phyloP scores from a whole-genome alignment of 805 yeast genomes.

The Saccharomycopsis fibuligera region DNA sequence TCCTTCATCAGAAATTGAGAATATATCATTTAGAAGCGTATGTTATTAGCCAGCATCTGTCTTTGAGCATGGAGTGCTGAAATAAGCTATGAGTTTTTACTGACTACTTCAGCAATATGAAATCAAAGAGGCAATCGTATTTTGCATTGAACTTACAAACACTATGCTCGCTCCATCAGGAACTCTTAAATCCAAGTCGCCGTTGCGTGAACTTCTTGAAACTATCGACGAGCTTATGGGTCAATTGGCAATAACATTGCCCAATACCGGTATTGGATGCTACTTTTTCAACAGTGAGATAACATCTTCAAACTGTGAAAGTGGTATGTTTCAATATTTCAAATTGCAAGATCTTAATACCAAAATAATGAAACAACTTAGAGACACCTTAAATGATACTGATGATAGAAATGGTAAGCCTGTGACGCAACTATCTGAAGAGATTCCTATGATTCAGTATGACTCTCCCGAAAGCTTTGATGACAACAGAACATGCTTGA shows the following conservation, averaged over 20 bases:
- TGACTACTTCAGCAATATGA: constrained; percentile 37
- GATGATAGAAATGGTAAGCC: constrained; percentile 20
- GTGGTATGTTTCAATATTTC: constrained; percentile 45
- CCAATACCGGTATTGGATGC: constrained; percentile 71
- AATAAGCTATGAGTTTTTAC: too few relatives aligned
- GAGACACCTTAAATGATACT: constrained; percentile 44
- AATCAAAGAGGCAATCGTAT: constrained; percentile 56
- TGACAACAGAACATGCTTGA: constrained; percentile 29
- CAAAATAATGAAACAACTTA: constrained; percentile 48
- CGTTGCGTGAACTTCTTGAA: constrained; percentile 45
- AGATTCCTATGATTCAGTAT: constrained; percentile 27
- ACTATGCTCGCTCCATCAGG: constrained; percentile 36
- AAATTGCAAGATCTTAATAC: constrained; percentile 49
- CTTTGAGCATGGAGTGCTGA: too few relatives aligned
- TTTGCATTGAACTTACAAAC: constrained; percentile 52
- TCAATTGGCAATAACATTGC: constrained; percentile 56
- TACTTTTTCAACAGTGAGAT: constrained; percentile 47
- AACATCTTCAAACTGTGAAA: constrained; percentile 30
- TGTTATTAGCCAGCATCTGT: too few relatives aligned
- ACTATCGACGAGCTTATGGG: constrained; percentile 58
- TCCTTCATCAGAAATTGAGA: too few relatives aligned
- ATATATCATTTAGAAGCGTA: too few relatives aligned
- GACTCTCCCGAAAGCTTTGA: constrained; percentile 24
- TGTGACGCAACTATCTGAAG: constrained; percentile 22
- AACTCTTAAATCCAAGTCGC: constrained; percentile 32